phyloP scores from a whole-genome alignment of 768 basidiomycete genomes.

The Suillus weaverae region DNA sequence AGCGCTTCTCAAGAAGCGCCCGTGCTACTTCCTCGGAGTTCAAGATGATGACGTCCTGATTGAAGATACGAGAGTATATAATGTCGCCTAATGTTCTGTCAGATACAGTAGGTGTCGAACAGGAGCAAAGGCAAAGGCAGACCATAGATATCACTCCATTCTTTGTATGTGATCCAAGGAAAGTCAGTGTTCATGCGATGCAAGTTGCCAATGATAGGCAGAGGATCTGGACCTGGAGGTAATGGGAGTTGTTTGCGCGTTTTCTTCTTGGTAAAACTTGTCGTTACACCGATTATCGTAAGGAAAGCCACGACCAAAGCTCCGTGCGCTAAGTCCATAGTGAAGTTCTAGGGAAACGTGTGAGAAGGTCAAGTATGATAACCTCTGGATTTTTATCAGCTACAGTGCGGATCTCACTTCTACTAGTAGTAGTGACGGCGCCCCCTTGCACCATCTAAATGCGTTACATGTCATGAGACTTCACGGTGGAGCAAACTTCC shows the following conservation, averaged over 20 bases:
- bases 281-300: neutral
- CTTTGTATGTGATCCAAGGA: constrained; percentile 30
- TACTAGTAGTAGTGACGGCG: neutral
- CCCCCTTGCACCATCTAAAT: neutral
- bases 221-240: constrained; percentile 50
- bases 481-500: neutral
- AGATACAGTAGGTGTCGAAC: neutral
- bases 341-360: neutral
- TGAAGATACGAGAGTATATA: constrained; percentile 39
- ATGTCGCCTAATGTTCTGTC: constrained; percentile 36
- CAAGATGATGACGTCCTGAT: constrained; percentile 44
- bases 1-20: constrained; percentile 46
- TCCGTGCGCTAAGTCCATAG: neutral
- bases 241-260: constrained; percentile 30
- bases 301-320: neutral
- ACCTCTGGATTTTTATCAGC: neutral
- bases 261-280: neutral
- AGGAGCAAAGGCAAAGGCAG: neutral
- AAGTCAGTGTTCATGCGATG: constrained; percentile 37
- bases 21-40: constrained; percentile 38
- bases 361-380: neutral
- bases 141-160: constrained; percentile 29
- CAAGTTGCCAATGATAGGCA: constrained; percentile 49
- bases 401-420: neutral
- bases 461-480: neutral